Percentiles rank a stretch among this genome's conserved stretches.
These are phyloP conservation scores for Eremothecium gossypii DNA, from an alignment of 1,139 yeast species.

Conservation along the genomic window DNA sequence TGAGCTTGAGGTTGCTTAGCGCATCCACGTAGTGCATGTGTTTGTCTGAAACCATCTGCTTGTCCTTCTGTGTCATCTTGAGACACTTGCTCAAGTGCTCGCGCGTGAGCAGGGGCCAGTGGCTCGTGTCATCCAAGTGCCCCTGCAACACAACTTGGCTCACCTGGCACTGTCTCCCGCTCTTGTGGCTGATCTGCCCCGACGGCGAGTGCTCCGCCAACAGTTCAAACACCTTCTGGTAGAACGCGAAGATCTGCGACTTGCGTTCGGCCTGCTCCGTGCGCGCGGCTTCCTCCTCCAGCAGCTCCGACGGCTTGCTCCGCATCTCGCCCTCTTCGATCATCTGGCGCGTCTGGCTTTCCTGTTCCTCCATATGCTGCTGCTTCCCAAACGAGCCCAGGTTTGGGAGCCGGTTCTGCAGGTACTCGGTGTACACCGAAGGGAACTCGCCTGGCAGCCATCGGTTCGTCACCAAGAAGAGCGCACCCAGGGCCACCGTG, in stretches of 20 bases:
- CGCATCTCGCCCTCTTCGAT: too few relatives aligned
- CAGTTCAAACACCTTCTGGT: slow-evolving; percentile 19
- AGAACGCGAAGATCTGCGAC: slow-evolving; percentile 17
- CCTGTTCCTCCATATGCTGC: too few relatives aligned
- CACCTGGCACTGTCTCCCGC: slow-evolving; percentile 18
- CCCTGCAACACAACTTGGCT: slow-evolving; percentile 21
- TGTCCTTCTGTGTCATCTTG: slow-evolving; percentile 40
- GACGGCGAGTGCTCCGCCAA: slow-evolving; percentile 19
- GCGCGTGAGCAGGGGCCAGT: slow-evolving; percentile 20
- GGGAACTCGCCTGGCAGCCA: background rate
- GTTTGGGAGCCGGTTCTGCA: background rate
- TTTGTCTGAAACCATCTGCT: slow-evolving; percentile 38
- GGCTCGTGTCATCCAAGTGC: slow-evolving; percentile 17
- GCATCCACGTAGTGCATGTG: slow-evolving; percentile 47
- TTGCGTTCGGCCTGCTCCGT: too few relatives aligned
- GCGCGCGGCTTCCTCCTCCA: too few relatives aligned
- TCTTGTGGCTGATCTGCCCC: slow-evolving; percentile 18
- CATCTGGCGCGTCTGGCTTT: too few relatives aligned
- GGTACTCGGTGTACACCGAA: background rate
- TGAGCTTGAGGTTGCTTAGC: slow-evolving; percentile 38
- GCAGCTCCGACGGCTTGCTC: too few relatives aligned
- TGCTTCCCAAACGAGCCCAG: too few relatives aligned
- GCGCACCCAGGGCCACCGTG: slow-evolving; percentile 8
- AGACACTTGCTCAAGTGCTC: slow-evolving; percentile 21
- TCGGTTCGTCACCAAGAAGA: background rate